Evolutionary conservation across 2,329 filamentous ascomycete species (phyloP).

Genomic region (Aureobasidium leucospermi): DNA sequence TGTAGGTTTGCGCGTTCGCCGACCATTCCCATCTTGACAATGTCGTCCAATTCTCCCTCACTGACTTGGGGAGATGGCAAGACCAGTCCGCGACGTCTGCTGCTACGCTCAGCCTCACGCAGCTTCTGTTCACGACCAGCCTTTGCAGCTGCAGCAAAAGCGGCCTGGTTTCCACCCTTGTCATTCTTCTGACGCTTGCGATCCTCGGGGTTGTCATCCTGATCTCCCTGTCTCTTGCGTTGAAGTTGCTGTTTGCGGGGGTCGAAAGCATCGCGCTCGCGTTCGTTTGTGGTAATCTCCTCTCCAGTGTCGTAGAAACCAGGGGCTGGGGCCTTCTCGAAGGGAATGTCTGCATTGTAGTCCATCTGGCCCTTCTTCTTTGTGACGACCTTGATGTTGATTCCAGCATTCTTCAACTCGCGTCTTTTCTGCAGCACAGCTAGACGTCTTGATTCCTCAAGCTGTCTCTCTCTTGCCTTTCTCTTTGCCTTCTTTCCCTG

Average conservation of each 20-base stretch:
- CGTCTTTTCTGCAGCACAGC: conserved; percentile 89
- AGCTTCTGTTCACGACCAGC: conserved; percentile 93
- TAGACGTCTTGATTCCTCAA: conserved; percentile 86
- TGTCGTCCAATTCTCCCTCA: conserved; percentile 89
- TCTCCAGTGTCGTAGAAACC: conserved; percentile 93
- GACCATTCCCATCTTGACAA: conserved; percentile 96
- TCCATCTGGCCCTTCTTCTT: conserved; percentile 97
- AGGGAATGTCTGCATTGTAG: conserved; percentile 98
- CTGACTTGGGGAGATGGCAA: conserved; percentile 86
- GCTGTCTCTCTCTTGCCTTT: conserved; percentile 88
- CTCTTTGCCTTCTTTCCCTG: conserved; percentile 98
- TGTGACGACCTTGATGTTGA: conserved; percentile 92
- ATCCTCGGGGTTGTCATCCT: conserved; percentile 70
- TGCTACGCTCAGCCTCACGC: conserved; percentile 92
- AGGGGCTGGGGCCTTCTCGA: conserved; percentile 80
- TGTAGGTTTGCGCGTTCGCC: conserved; percentile 75
- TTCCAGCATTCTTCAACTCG: conserved; percentile 94
- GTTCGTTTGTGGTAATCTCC: conserved; percentile 73
- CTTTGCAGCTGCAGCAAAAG: conserved; percentile 80
- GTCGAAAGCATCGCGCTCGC: conserved; percentile 77
- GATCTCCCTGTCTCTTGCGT: conserved; percentile 88
- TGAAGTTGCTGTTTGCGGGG: conserved; percentile 84
- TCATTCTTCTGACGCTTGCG: conserved; percentile 83
- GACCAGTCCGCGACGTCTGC: conserved; percentile 76
- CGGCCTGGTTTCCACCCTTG: conserved; percentile 69